These are phyloP conservation scores for Suhomyces sp. DNA, from an alignment of 805 yeast genomes.

Conservation along the genomic window DNA sequence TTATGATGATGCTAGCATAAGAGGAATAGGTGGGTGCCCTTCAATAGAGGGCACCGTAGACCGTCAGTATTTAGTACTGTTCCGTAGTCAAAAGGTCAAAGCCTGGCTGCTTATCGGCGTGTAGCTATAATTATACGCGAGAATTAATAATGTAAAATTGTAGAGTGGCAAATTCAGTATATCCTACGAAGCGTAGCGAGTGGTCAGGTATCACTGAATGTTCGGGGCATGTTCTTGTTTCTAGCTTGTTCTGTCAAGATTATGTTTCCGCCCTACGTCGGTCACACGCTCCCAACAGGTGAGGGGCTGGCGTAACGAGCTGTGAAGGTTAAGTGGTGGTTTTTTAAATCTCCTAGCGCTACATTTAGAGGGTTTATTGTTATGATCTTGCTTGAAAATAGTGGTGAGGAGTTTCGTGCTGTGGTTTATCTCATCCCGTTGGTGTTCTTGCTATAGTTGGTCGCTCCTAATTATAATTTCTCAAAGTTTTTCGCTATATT, in stretches of 20 bases:
- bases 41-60: neutral
- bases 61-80: neutral
- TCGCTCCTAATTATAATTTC: no score
- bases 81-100: neutral
- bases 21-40: neutral
- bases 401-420: neutral
- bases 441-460: no score
- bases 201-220: neutral
- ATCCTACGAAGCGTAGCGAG: neutral
- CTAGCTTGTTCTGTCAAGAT: neutral
- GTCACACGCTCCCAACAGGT: neutral
- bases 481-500: neutral
- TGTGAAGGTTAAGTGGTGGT: no score
- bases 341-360: no score
- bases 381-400: neutral
- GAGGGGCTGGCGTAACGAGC: neutral
- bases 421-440: neutral
- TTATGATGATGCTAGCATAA: neutral
- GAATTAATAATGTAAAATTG: neutral
- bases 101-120: neutral
- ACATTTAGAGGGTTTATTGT: no score
- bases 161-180: no score
- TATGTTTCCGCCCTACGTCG: neutral
- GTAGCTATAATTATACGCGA: neutral
- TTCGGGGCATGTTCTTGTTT: neutral